Evolutionary conservation across 768 basidiomycete genomes (phyloP).

Genomic region (Tephrocybe sp.): DNA sequence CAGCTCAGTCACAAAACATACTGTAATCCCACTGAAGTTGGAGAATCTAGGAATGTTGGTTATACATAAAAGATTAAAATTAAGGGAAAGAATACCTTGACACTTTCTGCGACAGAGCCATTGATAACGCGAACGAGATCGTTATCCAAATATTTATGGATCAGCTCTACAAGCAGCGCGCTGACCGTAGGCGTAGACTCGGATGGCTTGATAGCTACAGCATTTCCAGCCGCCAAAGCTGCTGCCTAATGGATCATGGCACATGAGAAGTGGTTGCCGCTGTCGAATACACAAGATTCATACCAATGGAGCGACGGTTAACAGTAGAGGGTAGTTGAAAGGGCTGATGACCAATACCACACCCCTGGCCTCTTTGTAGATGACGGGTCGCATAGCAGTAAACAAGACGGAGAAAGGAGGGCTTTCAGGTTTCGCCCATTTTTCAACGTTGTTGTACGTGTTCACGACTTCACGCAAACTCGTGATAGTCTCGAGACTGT

Average conservation of each 20-base stretch:
- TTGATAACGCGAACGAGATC: slow-evolving; percentile 67
- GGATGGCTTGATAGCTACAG: slow-evolving; percentile 74
- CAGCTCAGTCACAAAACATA: slow-evolving; percentile 21
- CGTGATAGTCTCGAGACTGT: slow-evolving; percentile 61
- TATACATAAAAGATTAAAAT: not conserved
- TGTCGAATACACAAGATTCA: slow-evolving; percentile 42
- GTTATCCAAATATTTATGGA: slow-evolving; percentile 75
- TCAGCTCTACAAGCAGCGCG: slow-evolving; percentile 60
- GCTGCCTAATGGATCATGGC: slow-evolving; percentile 37
- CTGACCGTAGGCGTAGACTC: slow-evolving; percentile 61
- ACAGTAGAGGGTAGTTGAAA: slow-evolving; percentile 75
- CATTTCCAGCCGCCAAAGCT: slow-evolving; percentile 79
- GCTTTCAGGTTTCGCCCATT: slow-evolving; percentile 70
- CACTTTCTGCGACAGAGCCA: slow-evolving; percentile 65
- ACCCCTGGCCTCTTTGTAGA: slow-evolving; percentile 79
- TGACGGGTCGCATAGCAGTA: slow-evolving; percentile 57
- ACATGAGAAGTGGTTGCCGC: not conserved
- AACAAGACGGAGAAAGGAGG: slow-evolving; percentile 58
- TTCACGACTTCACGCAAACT: slow-evolving; percentile 51
- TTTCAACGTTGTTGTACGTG: slow-evolving; percentile 64
- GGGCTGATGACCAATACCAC: slow-evolving; percentile 68
- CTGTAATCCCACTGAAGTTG: slow-evolving; percentile 67
- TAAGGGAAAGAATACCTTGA: slow-evolving; percentile 34
- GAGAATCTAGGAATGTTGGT: slow-evolving; percentile 46
- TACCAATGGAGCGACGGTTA: slow-evolving; percentile 57